Conservation (phyloP, 768 basidiomycete species). For the Russula ochroleuca region DNA sequence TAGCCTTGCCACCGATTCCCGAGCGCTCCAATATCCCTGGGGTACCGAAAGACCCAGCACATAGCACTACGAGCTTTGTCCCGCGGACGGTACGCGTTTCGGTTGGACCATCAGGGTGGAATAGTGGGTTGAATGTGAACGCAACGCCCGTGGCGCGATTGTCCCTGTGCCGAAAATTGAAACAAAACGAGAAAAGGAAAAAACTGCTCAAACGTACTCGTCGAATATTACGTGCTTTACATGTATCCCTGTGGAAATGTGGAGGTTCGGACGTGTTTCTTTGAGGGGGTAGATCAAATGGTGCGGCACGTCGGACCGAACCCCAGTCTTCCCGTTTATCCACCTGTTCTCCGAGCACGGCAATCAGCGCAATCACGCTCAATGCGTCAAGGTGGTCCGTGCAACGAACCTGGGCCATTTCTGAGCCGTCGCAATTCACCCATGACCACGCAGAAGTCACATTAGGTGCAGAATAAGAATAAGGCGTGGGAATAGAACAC, state of each 20-base stretch:
- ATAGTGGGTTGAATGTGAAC: conserved; percentile 32
- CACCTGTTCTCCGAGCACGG: conserved; percentile 41
- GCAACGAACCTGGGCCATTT: conserved; percentile 49
- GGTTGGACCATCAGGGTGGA: conserved; percentile 27
- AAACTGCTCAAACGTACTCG: conserved; percentile 29
- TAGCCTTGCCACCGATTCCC: conserved; percentile 37
- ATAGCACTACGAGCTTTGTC: conserved; percentile 38
- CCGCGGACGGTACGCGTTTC: conserved; percentile 31
- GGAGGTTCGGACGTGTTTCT: conserved; percentile 34
- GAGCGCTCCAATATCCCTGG: conserved; percentile 54
- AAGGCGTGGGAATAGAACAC: neutral
- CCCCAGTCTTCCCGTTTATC: conserved; percentile 47
- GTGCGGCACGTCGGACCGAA: conserved; percentile 52
- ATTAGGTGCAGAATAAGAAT: too few relatives aligned
- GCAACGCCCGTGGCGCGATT: conserved; percentile 40
- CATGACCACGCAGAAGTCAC: neutral
- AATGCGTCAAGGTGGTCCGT: neutral
- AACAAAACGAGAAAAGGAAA: neutral
- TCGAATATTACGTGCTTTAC: conserved; percentile 39
- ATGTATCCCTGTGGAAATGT: conserved; percentile 33
- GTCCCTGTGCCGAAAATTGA: conserved; percentile 28
- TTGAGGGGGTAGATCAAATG: conserved; percentile 37
- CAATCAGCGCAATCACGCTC: neutral
- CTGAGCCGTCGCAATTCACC: conserved; percentile 32
- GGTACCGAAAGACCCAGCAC: conserved; percentile 41